Evolutionary conservation across 2,329 filamentous ascomycete genomes (phyloP), one percentile per base, ranked within the genome.

Genomic region (Aplosporella prunicola): DNA sequence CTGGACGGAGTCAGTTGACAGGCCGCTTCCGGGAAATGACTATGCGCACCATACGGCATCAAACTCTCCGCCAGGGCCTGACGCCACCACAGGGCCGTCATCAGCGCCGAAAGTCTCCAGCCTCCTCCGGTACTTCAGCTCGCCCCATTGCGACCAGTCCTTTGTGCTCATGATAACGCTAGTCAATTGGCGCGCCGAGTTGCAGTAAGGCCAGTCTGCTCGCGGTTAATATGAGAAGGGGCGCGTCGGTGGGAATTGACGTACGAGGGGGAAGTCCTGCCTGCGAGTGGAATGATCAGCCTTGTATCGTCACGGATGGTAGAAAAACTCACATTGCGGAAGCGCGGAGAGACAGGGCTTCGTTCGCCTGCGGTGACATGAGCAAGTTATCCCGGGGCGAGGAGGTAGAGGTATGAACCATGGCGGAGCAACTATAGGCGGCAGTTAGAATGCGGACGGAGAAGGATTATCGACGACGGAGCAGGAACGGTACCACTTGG

Each of bases 161-260:
- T 69, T 68, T 30, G 63, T 71, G 25, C 64, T 64, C 45, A 76
- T 65, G 16, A 79, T 69, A 42, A 75, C 69, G 42, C 74, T 73
- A 17, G 69, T 75, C 55, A 96, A 72, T 47, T 80, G 78, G 42
- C 76, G 74, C 15, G 82, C 83, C 39, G 80, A 76, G 46, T 75
- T 74, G 64, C 91, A 98, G 63, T 95, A 96, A 2, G 91, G 86
- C 91, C 91, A 98, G 61, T 78, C 71, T 69, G 46, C 29, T 36
- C 28, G 33, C 23, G 38, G 42, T 40, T 17, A 40, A 32, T n/a
- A n/a, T 49, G 39, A 37, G 56, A 47, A 43, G 51, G 26, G 15
- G 26, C 20, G 31, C 34, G 13, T 31, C 14, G 25, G 32, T 27
- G 13, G 20, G 25, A 10, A 8, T n/a, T n/a, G 18, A 18, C 38